These are phyloP conservation scores for Stagonosporopsis chrysanthemi DNA, from an alignment of 2,329 filamentous ascomycete genomes.

Conservation along the genomic window DNA sequence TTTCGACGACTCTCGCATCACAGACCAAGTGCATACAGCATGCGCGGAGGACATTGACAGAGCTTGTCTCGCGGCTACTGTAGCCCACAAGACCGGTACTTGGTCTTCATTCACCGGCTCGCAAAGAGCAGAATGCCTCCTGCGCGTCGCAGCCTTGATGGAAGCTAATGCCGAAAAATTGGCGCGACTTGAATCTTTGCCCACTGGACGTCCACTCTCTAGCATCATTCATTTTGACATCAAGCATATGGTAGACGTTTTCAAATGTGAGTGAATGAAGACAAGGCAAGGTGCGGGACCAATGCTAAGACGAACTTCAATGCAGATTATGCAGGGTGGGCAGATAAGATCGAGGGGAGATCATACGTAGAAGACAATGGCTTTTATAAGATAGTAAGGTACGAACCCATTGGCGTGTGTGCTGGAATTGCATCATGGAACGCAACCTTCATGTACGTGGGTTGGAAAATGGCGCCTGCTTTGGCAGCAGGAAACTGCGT, in stretches of 20 bases:
- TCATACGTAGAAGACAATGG: slow-evolving; percentile 70
- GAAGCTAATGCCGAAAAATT: neutral
- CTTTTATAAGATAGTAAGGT: slow-evolving; percentile 66
- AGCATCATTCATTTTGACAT: neutral
- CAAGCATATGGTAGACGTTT: neutral
- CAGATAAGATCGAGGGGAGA: slow-evolving; percentile 77
- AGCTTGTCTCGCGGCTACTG: neutral
- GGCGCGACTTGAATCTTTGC: neutral
- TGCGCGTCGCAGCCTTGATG: neutral
- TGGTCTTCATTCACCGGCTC: neutral
- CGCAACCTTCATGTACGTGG: slow-evolving; percentile 73
- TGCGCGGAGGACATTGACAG: neutral
- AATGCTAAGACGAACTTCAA: neutral
- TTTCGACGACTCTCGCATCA: neutral
- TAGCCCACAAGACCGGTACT: neutral
- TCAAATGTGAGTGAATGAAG: neutral
- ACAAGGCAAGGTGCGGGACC: no score
- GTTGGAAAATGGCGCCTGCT: slow-evolving; percentile 70
- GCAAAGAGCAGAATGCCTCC: neutral
- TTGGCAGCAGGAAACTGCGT: slow-evolving; percentile 33
- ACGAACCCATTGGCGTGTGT: slow-evolving; percentile 77
- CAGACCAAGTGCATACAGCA: neutral
- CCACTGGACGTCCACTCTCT: neutral
- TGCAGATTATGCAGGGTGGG: slow-evolving; percentile 47
- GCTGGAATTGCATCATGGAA: slow-evolving; percentile 81